Evolutionary conservation across 2,329 filamentous ascomycete genomes (phyloP).

Genomic region (Xylariales sp.): DNA sequence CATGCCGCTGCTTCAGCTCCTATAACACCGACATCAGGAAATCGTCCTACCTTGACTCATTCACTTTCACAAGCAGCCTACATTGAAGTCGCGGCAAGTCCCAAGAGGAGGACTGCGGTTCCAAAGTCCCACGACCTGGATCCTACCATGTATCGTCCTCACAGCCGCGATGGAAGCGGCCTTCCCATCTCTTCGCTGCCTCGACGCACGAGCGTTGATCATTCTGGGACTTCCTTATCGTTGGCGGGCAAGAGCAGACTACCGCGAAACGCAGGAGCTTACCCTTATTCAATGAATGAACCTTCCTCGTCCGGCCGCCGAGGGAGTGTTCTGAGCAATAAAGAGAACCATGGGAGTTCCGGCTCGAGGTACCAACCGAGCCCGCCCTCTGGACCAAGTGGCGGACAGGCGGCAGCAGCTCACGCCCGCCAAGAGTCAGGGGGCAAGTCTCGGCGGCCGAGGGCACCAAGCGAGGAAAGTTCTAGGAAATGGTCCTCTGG

Average conservation of each 20-base stretch:
- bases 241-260: conserved; percentile 8
- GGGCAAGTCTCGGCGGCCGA: conserved; percentile 4
- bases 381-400: conserved; percentile 1
- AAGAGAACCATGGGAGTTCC: conserved; percentile 5
- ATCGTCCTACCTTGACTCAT: conserved; percentile 40
- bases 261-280: conserved; percentile 3
- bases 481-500: conserved; percentile 7
- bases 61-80: conserved; percentile 35
- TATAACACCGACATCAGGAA: conserved; percentile 48
- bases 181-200: conserved; percentile 24
- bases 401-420: background rate
- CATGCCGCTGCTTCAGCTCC: conserved; percentile 45
- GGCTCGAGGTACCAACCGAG: conserved; percentile 4
- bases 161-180: conserved; percentile 20
- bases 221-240: conserved; percentile 10
- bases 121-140: conserved; percentile 5
- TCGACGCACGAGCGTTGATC: conserved; percentile 37
- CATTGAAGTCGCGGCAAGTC: conserved; percentile 50
- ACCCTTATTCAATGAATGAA: background rate
- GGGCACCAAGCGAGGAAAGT: conserved; percentile 8
- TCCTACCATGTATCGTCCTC: conserved; percentile 4
- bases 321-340: conserved; percentile 8
- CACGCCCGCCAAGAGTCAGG: conserved; percentile 7
- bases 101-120: conserved; percentile 19
- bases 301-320: conserved; percentile 2